Conservation (phyloP, 352 stramenopile species). For the Phytophthora europaea region DNA sequence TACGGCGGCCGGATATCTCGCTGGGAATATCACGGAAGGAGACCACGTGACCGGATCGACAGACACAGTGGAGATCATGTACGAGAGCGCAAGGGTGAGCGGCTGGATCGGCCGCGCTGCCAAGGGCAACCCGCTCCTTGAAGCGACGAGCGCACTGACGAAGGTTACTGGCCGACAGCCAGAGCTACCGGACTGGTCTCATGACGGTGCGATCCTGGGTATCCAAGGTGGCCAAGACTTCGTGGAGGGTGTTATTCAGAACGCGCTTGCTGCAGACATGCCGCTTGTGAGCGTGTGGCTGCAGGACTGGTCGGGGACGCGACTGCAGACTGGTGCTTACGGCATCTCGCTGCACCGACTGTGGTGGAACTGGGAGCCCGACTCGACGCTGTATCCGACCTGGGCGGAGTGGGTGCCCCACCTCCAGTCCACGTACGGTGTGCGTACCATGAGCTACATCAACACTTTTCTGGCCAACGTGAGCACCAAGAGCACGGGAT, state of each 20-base stretch:
- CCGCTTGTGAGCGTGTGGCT: slow-evolving; percentile 34
- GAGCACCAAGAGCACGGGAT: slow-evolving; percentile 36
- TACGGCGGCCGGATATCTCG: slow-evolving; percentile 33
- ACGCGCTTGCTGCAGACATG: slow-evolving; percentile 29
- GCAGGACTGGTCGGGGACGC: slow-evolving; percentile 35
- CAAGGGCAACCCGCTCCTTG: slow-evolving; percentile 29
- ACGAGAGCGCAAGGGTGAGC: slow-evolving; percentile 22
- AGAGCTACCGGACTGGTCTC: slow-evolving; percentile 30
- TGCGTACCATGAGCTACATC: slow-evolving; percentile 42
- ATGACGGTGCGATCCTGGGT: slow-evolving; percentile 37
- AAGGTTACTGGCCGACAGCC: slow-evolving; percentile 32
- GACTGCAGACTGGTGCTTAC: slow-evolving; percentile 30
- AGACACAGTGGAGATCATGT: slow-evolving; percentile 35
- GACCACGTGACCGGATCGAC: slow-evolving; percentile 23
- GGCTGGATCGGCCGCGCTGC: slow-evolving; percentile 33
- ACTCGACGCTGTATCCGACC: slow-evolving; percentile 39
- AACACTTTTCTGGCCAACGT: slow-evolving; percentile 42
- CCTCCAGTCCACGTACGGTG: slow-evolving; percentile 20
- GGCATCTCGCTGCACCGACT: slow-evolving; percentile 28
- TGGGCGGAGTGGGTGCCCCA: slow-evolving; percentile 38
- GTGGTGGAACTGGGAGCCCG: slow-evolving; percentile 43
- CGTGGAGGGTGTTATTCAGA: slow-evolving; percentile 33
- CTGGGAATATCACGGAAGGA: slow-evolving; percentile 30
- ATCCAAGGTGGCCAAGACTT: slow-evolving; percentile 41
- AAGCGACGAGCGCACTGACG: slow-evolving; percentile 29